phyloP scores from a whole-genome alignment of 1,284 basidiomycete genomes.

The Heliocybe sulcata region DNA sequence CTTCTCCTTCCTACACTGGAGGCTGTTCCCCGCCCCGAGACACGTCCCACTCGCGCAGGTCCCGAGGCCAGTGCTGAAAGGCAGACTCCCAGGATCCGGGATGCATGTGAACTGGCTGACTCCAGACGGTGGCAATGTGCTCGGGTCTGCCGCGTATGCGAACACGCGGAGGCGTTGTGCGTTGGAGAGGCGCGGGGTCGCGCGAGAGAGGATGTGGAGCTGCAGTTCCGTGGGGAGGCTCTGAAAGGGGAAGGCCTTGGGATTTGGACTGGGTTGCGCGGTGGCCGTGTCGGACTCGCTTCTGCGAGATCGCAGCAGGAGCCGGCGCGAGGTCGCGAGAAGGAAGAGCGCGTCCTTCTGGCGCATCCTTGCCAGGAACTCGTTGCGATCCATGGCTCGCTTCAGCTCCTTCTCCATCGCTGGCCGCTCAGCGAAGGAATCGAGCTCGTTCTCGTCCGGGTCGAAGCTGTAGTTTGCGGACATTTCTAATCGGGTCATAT shows the following conservation, averaged over 20 bases:
- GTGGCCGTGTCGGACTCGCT: slow-evolving; percentile 1
- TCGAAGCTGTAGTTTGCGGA: slow-evolving; percentile 32
- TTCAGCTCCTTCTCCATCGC: slow-evolving; percentile 30
- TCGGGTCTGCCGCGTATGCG: slow-evolving; percentile 40
- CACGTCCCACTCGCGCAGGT: slow-evolving; percentile 25
- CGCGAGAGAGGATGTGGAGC: slow-evolving; percentile 46
- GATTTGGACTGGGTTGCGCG: slow-evolving; percentile 7
- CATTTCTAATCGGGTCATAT: slow-evolving; percentile 41
- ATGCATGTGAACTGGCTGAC: slow-evolving; percentile 16
- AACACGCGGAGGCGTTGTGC: slow-evolving; percentile 50
- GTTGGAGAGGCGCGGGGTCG: slow-evolving; percentile 50
- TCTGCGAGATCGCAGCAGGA: slow-evolving; percentile 30
- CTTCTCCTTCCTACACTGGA: slow-evolving; percentile 32
- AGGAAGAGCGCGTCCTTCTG: slow-evolving; percentile 45
- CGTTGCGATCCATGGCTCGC: slow-evolving; percentile 38
- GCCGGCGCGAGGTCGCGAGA: slow-evolving; percentile 40
- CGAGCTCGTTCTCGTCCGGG: slow-evolving; percentile 16
- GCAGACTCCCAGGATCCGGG: slow-evolving; percentile 25
- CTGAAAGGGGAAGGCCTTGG: slow-evolving; percentile 27
- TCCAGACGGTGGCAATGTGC: slow-evolving; percentile 41
- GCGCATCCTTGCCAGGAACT: slow-evolving; percentile 34
- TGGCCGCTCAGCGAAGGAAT: slow-evolving; percentile 20
- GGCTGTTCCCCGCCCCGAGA: slow-evolving; percentile 26
- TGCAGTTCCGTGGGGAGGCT: slow-evolving; percentile 54
- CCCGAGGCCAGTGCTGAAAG: slow-evolving; percentile 13